These are phyloP conservation scores for Corrigiola litoralis DNA, from an alignment of 179 eudicot species.

Conservation along the genomic window DNA sequence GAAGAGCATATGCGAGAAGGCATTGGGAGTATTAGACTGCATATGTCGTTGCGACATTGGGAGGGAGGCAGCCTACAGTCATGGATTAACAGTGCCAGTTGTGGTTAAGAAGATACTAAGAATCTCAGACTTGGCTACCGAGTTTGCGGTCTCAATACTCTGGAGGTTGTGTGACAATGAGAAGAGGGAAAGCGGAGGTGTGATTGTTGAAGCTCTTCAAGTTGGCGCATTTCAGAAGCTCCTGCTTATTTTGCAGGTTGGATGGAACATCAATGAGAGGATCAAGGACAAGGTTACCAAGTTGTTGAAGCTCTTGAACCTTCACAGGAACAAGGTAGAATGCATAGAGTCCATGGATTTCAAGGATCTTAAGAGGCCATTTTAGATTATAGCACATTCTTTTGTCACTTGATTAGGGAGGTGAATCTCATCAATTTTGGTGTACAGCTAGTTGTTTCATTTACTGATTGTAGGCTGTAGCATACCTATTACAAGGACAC, in stretches of 20 bases:
- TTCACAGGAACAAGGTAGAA: slow-evolving; percentile 46
- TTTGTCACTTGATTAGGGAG: not conserved
- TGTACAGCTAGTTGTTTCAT: slow-evolving; percentile 13
- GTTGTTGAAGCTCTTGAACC: slow-evolving; percentile 57
- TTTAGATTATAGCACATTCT: slow-evolving; percentile 24
- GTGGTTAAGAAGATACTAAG: slow-evolving; percentile 70
- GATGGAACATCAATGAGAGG: slow-evolving; percentile 45
- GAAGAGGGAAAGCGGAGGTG: slow-evolving; percentile 30
- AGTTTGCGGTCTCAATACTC: slow-evolving; percentile 55
- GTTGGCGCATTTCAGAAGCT: slow-evolving; percentile 84
- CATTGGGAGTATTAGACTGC: slow-evolving; percentile 52
- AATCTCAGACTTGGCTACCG: slow-evolving; percentile 66
- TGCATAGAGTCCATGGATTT: slow-evolving; percentile 76
- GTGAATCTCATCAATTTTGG: slow-evolving; percentile 5
- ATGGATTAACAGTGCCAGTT: slow-evolving; percentile 54
- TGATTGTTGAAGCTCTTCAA: slow-evolving; percentile 60
- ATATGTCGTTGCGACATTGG: slow-evolving; percentile 41
- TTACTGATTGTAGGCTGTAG: slow-evolving; percentile 2
- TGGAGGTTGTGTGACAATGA: slow-evolving; percentile 55
- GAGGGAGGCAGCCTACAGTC: slow-evolving; percentile 28
- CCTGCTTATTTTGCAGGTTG: slow-evolving; percentile 65
- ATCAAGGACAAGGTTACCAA: slow-evolving; percentile 63
- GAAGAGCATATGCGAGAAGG: slow-evolving; percentile 53
- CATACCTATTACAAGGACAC: not conserved
- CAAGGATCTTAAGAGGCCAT: slow-evolving; percentile 61